Percentiles rank a stretch among this genome's conserved stretches.
These are phyloP conservation scores for Alternaria burnsii DNA, from an alignment of 2,329 filamentous ascomycete species.

Conservation along the genomic window DNA sequence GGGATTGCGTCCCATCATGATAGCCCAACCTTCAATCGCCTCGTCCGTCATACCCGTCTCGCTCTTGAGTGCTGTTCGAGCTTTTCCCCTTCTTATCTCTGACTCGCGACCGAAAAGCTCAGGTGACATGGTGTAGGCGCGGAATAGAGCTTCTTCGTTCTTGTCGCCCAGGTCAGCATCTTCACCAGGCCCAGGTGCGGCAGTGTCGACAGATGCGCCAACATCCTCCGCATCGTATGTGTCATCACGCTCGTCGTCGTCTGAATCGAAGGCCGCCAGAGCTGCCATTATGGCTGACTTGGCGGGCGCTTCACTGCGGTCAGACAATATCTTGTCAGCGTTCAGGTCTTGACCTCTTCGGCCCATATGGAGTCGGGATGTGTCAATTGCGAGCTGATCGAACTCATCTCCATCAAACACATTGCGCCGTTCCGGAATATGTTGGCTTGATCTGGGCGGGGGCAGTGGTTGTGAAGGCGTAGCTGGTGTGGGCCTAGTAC, in stretches of 20 bases:
- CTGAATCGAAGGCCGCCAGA: slow-evolving; percentile 86
- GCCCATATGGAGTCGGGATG: slow-evolving; percentile 78
- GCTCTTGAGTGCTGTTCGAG: slow-evolving; percentile 70
- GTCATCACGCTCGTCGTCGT: slow-evolving; percentile 96
- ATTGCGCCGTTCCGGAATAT: slow-evolving; percentile 69
- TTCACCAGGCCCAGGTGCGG: slow-evolving; percentile 58
- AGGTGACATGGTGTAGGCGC: slow-evolving; percentile 71
- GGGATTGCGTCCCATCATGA: slow-evolving; percentile 82
- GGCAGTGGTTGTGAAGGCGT: slow-evolving; percentile 51
- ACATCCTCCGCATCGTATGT: slow-evolving; percentile 95
- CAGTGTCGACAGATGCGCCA: slow-evolving; percentile 82
- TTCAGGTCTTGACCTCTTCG: slow-evolving; percentile 70
- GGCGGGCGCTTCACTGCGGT: slow-evolving; percentile 70
- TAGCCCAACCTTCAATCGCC: slow-evolving; percentile 89
- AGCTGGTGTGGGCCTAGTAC: slow-evolving; percentile 24
- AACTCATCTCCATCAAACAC: slow-evolving; percentile 79
- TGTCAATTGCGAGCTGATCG: slow-evolving; percentile 72
- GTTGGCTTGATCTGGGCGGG: slow-evolving; percentile 67
- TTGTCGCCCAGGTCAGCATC: slow-evolving; percentile 65
- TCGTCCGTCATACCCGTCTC: slow-evolving; percentile 93
- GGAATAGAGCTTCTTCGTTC: slow-evolving; percentile 78
- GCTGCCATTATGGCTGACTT: slow-evolving; percentile 91
- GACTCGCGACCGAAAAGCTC: slow-evolving; percentile 76
- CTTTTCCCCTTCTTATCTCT: slow-evolving; percentile 70
- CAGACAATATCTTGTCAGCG: slow-evolving; percentile 75